These are phyloP conservation scores for Boletus patriciae DNA, from an alignment of 768 basidiomycete genomes.

Conservation along the genomic window DNA sequence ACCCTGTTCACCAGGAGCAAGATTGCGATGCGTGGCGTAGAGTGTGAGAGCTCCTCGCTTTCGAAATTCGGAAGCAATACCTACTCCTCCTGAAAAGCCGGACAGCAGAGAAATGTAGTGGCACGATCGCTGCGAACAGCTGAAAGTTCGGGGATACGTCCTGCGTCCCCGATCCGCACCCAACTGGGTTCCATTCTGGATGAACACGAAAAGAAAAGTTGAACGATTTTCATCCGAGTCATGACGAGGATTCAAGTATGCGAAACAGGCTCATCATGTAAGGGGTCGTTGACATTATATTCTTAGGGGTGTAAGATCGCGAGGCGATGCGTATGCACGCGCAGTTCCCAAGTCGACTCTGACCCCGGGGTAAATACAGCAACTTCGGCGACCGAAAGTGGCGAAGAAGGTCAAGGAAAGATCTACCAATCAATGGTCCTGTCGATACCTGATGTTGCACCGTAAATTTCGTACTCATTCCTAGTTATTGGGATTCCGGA, in stretches of 20 bases:
- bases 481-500: background rate
- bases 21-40: background rate
- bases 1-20: background rate
- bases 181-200: constrained; percentile 5
- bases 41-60: background rate
- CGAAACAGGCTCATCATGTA: background rate
- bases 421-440: background rate
- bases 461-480: background rate
- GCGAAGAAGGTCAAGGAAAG: background rate
- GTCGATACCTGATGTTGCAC: background rate
- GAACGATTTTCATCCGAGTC: background rate
- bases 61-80: background rate
- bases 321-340: background rate
- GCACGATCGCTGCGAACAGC: background rate
- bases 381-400: background rate
- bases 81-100: background rate
- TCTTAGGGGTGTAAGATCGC: background rate
- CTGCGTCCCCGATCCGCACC: constrained; percentile 1
- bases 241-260: constrained; percentile 1
- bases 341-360: background rate
- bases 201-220: background rate
- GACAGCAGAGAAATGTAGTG: background rate
- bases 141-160: constrained; percentile 5
- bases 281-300: background rate
- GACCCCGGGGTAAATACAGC: background rate